phyloP scores from a whole-genome alignment of 768 basidiomycete species.

The Lanmaoa pseudosensibilis region DNA sequence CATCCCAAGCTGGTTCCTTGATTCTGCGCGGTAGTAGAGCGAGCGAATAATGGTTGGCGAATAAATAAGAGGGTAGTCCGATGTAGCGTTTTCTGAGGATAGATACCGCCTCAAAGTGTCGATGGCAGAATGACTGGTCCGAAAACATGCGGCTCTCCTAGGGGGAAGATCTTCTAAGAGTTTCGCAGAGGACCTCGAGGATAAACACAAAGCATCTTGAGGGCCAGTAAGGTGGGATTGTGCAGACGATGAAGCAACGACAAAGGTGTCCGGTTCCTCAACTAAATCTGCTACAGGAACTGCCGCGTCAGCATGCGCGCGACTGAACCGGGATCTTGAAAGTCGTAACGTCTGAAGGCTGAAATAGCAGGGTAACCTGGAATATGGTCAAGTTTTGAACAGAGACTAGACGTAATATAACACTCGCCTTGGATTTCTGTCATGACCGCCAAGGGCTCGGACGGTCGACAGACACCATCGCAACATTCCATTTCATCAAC shows the following conservation, averaged over 20 bases:
- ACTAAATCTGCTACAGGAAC: background rate
- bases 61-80: conserved; percentile 8
- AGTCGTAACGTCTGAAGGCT: background rate
- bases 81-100: conserved; percentile 13
- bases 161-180: background rate
- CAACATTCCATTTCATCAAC: conserved; percentile 75
- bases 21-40: conserved; percentile 41
- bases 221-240: background rate
- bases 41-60: conserved; percentile 38
- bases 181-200: background rate
- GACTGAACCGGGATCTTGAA: background rate
- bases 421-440: conserved; percentile 28
- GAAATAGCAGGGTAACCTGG: conserved; percentile 6
- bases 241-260: background rate
- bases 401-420: background rate
- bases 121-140: conserved; percentile 8
- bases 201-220: background rate
- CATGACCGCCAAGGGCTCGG: conserved; percentile 42
- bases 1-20: conserved; percentile 33
- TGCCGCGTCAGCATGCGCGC: background rate
- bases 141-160: background rate
- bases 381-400: background rate
- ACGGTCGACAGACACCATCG: conserved; percentile 63
- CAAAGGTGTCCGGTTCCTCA: background rate
- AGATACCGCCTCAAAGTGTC: conserved; percentile 14